A percentile compares a stretch with the other conserved stretches of the same genome.
Evolutionary conservation across 1,139 yeast species (phyloP).

Genomic region (Taphrina betulina): DNA sequence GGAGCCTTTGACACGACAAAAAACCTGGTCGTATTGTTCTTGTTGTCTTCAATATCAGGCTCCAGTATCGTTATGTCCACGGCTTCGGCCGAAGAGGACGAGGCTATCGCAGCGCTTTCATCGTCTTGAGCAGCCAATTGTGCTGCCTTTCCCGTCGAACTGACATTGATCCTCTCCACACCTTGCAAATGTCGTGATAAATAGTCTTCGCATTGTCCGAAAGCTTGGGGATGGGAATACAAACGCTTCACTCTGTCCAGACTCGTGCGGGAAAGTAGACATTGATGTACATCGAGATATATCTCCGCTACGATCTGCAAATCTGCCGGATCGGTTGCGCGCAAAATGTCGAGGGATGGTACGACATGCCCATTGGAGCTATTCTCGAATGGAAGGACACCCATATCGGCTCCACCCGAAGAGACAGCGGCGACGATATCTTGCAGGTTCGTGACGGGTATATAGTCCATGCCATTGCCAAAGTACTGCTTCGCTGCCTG

Average conservation of each 20-base stretch:
- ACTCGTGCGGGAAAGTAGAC: slow-evolving; percentile 48
- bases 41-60: slow-evolving; percentile 64
- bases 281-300: slow-evolving; percentile 78
- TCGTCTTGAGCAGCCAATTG: slow-evolving; percentile 52
- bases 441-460: slow-evolving; percentile 19
- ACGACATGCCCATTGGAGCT: slow-evolving; percentile 94
- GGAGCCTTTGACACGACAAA: slow-evolving; percentile 51
- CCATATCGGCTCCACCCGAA: slow-evolving; percentile 45
- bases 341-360: slow-evolving; percentile 73
- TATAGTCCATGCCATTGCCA: not conserved
- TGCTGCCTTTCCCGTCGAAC: slow-evolving; percentile 85
- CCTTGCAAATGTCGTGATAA: slow-evolving; percentile 46
- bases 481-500: slow-evolving; percentile 23
- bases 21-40: slow-evolving; percentile 81
- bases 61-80: slow-evolving; percentile 59
- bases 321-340: slow-evolving; percentile 42
- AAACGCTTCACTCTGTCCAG: slow-evolving; percentile 54
- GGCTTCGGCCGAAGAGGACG: slow-evolving; percentile 64
- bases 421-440: slow-evolving; percentile 10
- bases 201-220: slow-evolving; percentile 81
- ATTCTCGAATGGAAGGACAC: slow-evolving; percentile 90
- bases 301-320: slow-evolving; percentile 59
- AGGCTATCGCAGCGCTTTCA: slow-evolving; percentile 56
- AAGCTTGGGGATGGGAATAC: slow-evolving; percentile 94
- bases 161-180: slow-evolving; percentile 58